Evolutionary conservation across 202 grass and related monocot species (phyloP).

Genomic region (Dendrocalamus latiflorus): DNA sequence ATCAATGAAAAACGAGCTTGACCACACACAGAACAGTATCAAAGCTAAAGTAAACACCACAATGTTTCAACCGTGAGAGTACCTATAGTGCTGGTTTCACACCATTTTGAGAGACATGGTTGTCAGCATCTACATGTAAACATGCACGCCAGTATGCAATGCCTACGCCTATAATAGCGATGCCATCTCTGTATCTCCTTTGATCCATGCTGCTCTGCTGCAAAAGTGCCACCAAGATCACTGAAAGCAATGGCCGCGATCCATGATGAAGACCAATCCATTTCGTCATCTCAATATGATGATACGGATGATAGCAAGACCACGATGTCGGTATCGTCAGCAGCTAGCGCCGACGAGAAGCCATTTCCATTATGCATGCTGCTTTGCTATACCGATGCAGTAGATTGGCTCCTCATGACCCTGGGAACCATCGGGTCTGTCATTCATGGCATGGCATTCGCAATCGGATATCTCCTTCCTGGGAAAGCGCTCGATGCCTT

Average conservation of each 20-base stretch:
- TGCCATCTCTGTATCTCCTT: not conserved
- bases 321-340: conserved; percentile 3
- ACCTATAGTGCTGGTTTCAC: conserved; percentile 4
- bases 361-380: conserved; percentile 42
- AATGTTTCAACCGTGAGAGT: conserved; percentile 21
- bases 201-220: conserved; percentile 4
- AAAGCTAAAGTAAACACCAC: conserved; percentile 4
- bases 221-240: conserved; percentile 6
- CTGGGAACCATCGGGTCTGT: conserved; percentile 45
- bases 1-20: not conserved
- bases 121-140: conserved; percentile 25
- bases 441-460: conserved; percentile 61
- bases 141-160: conserved; percentile 1
- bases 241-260: conserved; percentile 17
- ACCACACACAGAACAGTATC: not conserved
- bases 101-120: conserved; percentile 9
- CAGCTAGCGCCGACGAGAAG: not conserved
- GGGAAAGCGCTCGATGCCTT: conserved; percentile 59
- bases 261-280: conserved; percentile 26
- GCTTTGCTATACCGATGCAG: conserved; percentile 42
- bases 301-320: conserved; percentile 23
- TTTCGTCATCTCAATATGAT: conserved; percentile 33
- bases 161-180: conserved; percentile 33
- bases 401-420: conserved; percentile 57
- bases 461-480: conserved; percentile 52